Evolutionary conservation across 257 asterid genomes (phyloP).

Genomic region (Fraxinus quadrangulata): DNA sequence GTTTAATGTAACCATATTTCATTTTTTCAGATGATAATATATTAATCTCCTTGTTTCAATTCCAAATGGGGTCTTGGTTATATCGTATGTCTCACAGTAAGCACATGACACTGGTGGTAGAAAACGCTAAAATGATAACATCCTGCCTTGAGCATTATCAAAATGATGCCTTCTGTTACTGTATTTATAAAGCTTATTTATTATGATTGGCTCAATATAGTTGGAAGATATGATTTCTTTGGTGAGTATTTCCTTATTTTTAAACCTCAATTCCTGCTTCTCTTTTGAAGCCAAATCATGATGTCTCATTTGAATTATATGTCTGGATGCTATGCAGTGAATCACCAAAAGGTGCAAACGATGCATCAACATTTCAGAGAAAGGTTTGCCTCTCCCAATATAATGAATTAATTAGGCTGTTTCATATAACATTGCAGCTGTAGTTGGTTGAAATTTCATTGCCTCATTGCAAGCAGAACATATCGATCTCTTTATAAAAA

Average conservation of each 20-base stretch:
- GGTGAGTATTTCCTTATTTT: neutral
- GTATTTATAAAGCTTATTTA: constrained; percentile 12
- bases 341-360: constrained; percentile 98
- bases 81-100: neutral
- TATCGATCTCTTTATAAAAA: neutral
- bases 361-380: constrained; percentile 97
- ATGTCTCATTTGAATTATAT: constrained; percentile 7
- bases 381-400: constrained; percentile 61
- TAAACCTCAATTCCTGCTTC: constrained; percentile 11
- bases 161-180: neutral
- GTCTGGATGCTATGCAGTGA: constrained; percentile 65
- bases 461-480: constrained; percentile 4
- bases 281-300: neutral
- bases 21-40: constrained; percentile 13
- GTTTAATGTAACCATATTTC: neutral
- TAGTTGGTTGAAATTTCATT: constrained; percentile 9
- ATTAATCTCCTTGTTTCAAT: neutral
- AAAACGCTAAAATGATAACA: constrained; percentile 9
- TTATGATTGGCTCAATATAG: constrained; percentile 7
- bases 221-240: neutral
- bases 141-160: constrained; percentile 12
- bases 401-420: constrained; percentile 22
- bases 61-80: neutral
- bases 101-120: neutral
- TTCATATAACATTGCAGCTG: neutral